Evolutionary conservation across 257 asterid genomes (phyloP).

Genomic region (Henckelia pumila): DNA sequence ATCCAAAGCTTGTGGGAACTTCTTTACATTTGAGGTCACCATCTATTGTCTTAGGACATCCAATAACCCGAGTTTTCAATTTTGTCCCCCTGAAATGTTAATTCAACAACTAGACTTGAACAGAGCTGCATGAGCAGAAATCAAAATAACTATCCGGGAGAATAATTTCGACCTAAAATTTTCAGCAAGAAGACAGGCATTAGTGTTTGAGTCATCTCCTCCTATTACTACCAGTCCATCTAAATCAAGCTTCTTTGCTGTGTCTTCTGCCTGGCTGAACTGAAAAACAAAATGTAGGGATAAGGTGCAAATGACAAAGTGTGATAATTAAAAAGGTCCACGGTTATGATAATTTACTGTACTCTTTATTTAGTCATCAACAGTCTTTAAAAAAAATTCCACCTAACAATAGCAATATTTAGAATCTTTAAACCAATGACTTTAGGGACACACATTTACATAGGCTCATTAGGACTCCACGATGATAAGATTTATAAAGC

Average conservation of each 20-base stretch:
- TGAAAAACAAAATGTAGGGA: constrained; percentile 27
- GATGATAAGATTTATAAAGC: neutral
- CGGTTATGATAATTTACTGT: neutral
- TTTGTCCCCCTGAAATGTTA: constrained; percentile 64
- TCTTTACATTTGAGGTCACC: constrained; percentile 95
- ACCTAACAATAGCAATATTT: neutral
- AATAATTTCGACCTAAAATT: constrained; percentile 45
- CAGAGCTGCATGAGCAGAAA: constrained; percentile 8
- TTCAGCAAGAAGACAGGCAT: constrained; percentile 98
- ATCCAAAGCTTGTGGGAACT: constrained; percentile 95
- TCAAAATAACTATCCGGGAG: neutral
- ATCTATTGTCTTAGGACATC: constrained; percentile 98
- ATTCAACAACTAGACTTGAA: neutral
- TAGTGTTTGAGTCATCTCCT: constrained; percentile 98
- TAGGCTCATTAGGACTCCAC: neutral
- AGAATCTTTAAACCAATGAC: neutral
- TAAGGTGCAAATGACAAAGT: neutral
- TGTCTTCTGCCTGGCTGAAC: constrained; percentile 97
- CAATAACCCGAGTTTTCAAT: constrained; percentile 85
- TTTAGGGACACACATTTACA: neutral
- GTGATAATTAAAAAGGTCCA: neutral
- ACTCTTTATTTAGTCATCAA: neutral
- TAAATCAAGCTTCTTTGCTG: constrained; percentile 82
- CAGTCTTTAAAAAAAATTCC: neutral
- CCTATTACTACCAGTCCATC: constrained; percentile 99